Evolutionary conservation across 1,139 yeast genomes (phyloP).

Genomic region (Debaryomyces udenii): DNA sequence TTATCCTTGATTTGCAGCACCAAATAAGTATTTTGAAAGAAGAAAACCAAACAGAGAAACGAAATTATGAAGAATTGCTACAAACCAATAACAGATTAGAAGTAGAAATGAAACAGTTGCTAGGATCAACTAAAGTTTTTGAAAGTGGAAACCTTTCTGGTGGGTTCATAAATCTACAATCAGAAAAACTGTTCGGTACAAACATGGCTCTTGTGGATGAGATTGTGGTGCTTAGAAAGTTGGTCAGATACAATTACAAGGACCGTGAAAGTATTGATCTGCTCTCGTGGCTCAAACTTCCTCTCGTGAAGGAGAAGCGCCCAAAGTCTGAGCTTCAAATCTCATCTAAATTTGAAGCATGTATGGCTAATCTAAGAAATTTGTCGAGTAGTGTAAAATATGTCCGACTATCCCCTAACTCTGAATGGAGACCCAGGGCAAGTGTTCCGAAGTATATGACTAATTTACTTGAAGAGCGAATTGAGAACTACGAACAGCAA

Average conservation of each 20-base stretch:
- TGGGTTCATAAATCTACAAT: constrained; percentile 26
- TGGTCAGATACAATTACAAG: constrained; percentile 11
- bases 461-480: constrained; percentile 17
- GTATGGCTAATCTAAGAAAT: constrained; percentile 19
- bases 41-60: constrained; percentile 23
- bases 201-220: constrained; percentile 40
- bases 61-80: constrained; percentile 18
- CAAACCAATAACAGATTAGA: constrained; percentile 23
- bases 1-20: constrained; percentile 24
- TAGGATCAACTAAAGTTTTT: constrained; percentile 20
- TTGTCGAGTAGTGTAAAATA: constrained; percentile 18
- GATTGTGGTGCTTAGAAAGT: constrained; percentile 34
- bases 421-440: constrained; percentile 25
- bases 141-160: constrained; percentile 22
- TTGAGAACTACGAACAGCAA: constrained; percentile 14
- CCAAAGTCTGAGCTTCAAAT: neutral
- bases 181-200: constrained; percentile 37
- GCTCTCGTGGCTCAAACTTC: constrained; percentile 24
- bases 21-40: constrained; percentile 26
- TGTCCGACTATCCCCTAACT: constrained; percentile 8
- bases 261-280: constrained; percentile 13
- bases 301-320: constrained; percentile 9
- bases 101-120: constrained; percentile 21
- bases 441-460: constrained; percentile 24
- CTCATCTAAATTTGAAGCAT: constrained; percentile 11